These are phyloP conservation scores for Rosa lucieae DNA, from an alignment of 306 rosid species.

Conservation along the genomic window DNA sequence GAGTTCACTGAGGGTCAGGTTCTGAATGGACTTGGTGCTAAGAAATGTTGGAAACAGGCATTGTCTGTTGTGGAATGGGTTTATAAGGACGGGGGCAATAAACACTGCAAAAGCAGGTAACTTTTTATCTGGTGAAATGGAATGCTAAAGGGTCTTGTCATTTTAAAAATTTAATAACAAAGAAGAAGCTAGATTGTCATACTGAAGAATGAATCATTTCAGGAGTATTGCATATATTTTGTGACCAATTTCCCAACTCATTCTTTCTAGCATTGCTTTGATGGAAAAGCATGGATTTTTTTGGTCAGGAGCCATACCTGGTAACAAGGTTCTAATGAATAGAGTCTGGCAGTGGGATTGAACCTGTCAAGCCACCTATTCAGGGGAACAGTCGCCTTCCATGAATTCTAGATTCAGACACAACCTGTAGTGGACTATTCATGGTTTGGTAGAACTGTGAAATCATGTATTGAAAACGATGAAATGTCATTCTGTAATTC, in stretches of 20 bases:
- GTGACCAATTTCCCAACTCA: neutral
- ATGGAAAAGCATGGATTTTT: neutral
- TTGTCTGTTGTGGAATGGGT: conserved; percentile 80
- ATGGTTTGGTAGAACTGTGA: conserved; percentile 5
- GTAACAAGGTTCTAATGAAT: neutral
- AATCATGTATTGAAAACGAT: neutral
- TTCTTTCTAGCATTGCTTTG: neutral
- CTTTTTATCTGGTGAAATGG: neutral
- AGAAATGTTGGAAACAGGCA: conserved; percentile 80
- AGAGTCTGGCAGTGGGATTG: neutral
- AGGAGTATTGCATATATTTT: neutral
- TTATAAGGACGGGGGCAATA: conserved; percentile 49
- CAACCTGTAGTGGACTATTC: too few species aligned
- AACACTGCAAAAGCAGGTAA: conserved; percentile 71
- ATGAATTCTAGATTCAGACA: neutral
- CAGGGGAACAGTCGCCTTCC: neutral
- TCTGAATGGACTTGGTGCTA: conserved; percentile 59
- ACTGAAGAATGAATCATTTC: neutral
- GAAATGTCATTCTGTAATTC: neutral
- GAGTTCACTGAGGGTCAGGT: conserved; percentile 59
- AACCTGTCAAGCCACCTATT: neutral
- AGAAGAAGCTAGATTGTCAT: neutral
- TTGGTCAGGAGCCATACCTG: neutral
- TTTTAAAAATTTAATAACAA: neutral
- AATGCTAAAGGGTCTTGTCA: neutral